A percentile compares a stretch with the other conserved stretches of the same genome.
These are phyloP conservation scores for Micromonas pusilla DNA, from an alignment of 139 green algal genomes.

Conservation along the genomic window DNA sequence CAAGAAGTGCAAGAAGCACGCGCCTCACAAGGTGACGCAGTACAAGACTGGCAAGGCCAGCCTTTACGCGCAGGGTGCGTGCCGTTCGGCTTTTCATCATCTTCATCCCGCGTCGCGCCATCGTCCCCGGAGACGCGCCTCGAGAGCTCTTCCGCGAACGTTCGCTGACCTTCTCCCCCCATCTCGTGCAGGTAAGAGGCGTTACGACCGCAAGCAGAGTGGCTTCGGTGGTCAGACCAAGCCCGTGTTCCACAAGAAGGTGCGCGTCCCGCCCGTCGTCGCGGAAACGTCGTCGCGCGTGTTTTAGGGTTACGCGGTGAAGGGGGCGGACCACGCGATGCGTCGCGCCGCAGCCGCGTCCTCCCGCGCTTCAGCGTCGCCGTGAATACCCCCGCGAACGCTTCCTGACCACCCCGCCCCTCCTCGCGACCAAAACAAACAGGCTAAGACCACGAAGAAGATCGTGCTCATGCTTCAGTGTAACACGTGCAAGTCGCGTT, in stretches of 20 bases:
- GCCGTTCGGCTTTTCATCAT: neutral
- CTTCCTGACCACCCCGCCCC: neutral
- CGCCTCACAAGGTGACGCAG: constrained; percentile 97
- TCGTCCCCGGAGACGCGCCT: neutral
- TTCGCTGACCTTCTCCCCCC: constrained; percentile 19
- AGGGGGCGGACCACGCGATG: no score
- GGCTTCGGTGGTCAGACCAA: constrained; percentile 99
- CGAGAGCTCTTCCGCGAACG: constrained; percentile 8
- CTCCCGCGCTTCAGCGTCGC: no score
- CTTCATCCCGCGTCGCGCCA: neutral
- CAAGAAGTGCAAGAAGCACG: constrained; percentile 96
- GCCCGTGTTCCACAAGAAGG: constrained; percentile 99
- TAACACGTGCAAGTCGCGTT: constrained; percentile 83
- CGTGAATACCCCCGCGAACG: no score
- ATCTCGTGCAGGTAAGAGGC: constrained; percentile 79
- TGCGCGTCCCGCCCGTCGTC: constrained; percentile 32
- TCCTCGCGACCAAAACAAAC: constrained; percentile 14
- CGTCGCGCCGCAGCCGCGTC: no score
- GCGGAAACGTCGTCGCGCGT: neutral
- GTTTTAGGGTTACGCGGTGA: constrained; percentile 4
- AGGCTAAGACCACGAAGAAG: constrained; percentile 99
- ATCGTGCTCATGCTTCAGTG: constrained; percentile 96
- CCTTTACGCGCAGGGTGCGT: constrained; percentile 89
- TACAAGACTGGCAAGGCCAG: constrained; percentile 99
- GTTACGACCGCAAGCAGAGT: constrained; percentile 98